These are phyloP conservation scores for Herpotrichia juniperi DNA, from an alignment of 2,329 filamentous ascomycete species.

Conservation along the genomic window DNA sequence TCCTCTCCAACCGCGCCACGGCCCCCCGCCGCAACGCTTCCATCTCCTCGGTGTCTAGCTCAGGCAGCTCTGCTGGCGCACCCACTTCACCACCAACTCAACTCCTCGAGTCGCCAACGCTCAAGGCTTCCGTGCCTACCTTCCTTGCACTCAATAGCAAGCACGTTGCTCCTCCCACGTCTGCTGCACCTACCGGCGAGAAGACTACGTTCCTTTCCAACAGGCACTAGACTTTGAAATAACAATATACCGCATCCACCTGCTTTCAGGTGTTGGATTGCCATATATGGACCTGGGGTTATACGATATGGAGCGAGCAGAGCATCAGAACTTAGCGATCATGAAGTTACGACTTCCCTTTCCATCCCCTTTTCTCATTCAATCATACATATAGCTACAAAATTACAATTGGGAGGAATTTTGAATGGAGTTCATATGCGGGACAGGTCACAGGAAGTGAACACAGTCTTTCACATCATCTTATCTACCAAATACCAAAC, in stretches of 20 bases:
- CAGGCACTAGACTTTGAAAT: conserved; percentile 21
- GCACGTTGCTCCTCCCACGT: conserved; percentile 30
- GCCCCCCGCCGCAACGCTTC: conserved; percentile 33
- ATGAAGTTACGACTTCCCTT: conserved; percentile 2
- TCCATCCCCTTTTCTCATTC: background rate
- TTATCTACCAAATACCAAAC: too few relatives aligned
- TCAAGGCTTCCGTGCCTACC: conserved; percentile 33
- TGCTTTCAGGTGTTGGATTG: background rate
- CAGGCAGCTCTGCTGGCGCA: conserved; percentile 27
- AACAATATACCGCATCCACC: background rate
- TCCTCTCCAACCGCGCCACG: conserved; percentile 43
- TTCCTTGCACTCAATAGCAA: conserved; percentile 44
- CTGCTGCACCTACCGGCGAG: conserved; percentile 16
- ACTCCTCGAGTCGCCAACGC: conserved; percentile 31
- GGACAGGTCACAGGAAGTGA: too few relatives aligned
- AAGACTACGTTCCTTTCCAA: conserved; percentile 23
- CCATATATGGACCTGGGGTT: too few relatives aligned
- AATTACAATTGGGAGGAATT: background rate
- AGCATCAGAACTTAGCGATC: background rate
- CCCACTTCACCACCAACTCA: conserved; percentile 33
- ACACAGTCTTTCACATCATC: too few relatives aligned
- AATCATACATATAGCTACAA: background rate
- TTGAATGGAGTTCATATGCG: background rate
- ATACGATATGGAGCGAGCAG: conserved; percentile 3
- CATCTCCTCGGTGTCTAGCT: conserved; percentile 31